A percentile compares a stretch with the other conserved stretches of the same genome.
These are phyloP conservation scores for Beauveria brongniartii DNA, from an alignment of 2,329 filamentous ascomycete species.

Conservation along the genomic window DNA sequence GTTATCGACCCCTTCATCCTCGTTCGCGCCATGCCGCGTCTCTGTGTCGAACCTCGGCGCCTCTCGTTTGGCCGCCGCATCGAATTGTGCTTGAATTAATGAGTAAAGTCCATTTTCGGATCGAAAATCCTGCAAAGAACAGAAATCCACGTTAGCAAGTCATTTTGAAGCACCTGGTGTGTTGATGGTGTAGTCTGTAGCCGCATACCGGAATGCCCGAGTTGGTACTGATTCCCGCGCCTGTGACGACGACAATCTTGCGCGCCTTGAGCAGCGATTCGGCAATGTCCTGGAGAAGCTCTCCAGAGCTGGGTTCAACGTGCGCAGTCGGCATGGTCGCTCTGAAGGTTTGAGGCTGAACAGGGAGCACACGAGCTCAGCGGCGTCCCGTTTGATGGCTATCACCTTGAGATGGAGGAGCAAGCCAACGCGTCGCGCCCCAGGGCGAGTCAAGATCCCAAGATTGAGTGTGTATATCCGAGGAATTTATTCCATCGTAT, in stretches of 20 bases:
- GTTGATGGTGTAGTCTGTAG: neutral
- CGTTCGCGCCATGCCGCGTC: constrained; percentile 19
- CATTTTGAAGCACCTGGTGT: neutral
- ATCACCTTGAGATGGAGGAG: neutral
- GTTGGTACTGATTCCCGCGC: constrained; percentile 68
- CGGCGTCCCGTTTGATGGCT: neutral
- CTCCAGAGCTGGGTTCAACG: constrained; percentile 41
- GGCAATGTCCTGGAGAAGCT: constrained; percentile 56
- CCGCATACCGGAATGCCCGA: constrained; percentile 60
- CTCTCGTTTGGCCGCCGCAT: constrained; percentile 38
- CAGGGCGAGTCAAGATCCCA: neutral
- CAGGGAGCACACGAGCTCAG: neutral
- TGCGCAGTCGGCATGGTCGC: constrained; percentile 50
- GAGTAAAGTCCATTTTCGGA: constrained; percentile 67
- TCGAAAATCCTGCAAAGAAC: constrained; percentile 52
- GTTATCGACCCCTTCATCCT: neutral
- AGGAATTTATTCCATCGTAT: neutral
- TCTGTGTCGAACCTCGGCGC: constrained; percentile 19
- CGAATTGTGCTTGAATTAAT: constrained; percentile 60
- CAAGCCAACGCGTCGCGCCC: neutral
- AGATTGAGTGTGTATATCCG: neutral
- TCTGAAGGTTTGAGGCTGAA: neutral
- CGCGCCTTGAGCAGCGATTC: constrained; percentile 55
- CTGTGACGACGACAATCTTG: constrained; percentile 64
- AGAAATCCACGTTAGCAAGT: constrained; percentile 12